Evolutionary conservation across 2,329 filamentous ascomycete species (phyloP), one percentile per base, ranked within the genome.

Genomic region (Trichoderma sp.): DNA sequence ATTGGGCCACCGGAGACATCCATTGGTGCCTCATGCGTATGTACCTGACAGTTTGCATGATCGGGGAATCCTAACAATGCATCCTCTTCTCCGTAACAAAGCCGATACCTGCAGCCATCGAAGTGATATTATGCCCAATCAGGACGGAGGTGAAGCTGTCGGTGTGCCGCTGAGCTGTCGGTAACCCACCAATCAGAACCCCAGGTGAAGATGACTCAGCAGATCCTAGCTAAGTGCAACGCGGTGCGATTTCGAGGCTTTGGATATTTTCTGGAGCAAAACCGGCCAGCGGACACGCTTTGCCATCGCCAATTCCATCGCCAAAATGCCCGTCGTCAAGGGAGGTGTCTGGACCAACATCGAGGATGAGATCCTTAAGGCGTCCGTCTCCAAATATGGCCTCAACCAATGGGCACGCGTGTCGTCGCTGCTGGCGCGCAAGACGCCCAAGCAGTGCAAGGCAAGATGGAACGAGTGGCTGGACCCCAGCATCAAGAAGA

Each of bases 371-470:
- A 97, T 98, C 76, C 91, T 99, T 81, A 97, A 98, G 82, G 94
- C 93, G 67, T 91, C 92, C 68, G 93, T 97, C 71, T 95, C 92
- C 73, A 97, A 97, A 80, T 97, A 97, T 84, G 93, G 93, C 59
- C 86, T 97, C 70, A 95, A 97, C 77, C 95, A 99, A 82, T 99
- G 95, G 95, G 94, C 95, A 77, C 94, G 95, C 80, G 95, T 98
- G 71, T 97, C 95, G 67, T 98, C 95, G 68, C 88, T 99, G 72
- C 90, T 99, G 72, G 94, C 94, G 78, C 92, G 96, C 76, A 99
- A 99, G 81, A 98, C 95, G 35, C 90, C 95, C 61, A 99, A 99
- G 83, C 95, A 99, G 83, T 99, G 95, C 88, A 99, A 99, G 83
- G 94, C 95, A 70, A 87, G 95, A 82, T 99, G 95, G 95, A 89